phyloP scores from a whole-genome alignment of 768 basidiomycete genomes.

The Amanita phalloides region DNA sequence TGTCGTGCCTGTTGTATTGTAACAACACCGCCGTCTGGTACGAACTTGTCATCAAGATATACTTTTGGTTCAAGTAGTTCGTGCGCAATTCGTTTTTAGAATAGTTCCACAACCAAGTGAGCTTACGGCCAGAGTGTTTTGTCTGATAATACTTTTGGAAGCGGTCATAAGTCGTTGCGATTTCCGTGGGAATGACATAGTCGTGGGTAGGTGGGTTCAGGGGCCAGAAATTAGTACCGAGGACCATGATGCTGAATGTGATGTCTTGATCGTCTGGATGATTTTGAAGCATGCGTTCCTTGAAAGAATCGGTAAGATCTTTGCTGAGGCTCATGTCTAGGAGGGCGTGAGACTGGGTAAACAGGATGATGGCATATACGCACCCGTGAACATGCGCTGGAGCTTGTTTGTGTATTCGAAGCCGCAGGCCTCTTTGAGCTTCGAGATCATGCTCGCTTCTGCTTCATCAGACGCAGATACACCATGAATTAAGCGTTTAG shows the following conservation, averaged over 20 bases:
- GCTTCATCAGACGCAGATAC: slow-evolving; percentile 95
- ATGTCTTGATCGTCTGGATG: slow-evolving; percentile 78
- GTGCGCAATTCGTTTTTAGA: slow-evolving; percentile 96
- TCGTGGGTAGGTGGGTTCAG: slow-evolving; percentile 77
- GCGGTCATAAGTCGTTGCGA: slow-evolving; percentile 79
- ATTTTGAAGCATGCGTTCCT: slow-evolving; percentile 86
- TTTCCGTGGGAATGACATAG: slow-evolving; percentile 83
- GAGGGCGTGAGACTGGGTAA: not conserved
- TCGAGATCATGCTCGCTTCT: slow-evolving; percentile 98
- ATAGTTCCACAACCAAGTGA: slow-evolving; percentile 98
- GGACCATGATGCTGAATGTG: slow-evolving; percentile 89
- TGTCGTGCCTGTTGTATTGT: slow-evolving; percentile 92
- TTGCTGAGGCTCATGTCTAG: slow-evolving; percentile 93
- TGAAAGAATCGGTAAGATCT: slow-evolving; percentile 94
- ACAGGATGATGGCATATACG: slow-evolving; percentile 7
- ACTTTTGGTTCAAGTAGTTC: slow-evolving; percentile 90
- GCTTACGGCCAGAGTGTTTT: slow-evolving; percentile 90
- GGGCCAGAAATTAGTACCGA: slow-evolving; percentile 97
- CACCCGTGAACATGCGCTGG: slow-evolving; percentile 97
- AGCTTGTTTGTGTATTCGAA: slow-evolving; percentile 99
- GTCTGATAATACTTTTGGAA: slow-evolving; percentile 93
- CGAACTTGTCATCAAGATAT: slow-evolving; percentile 92
- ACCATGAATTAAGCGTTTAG: slow-evolving; percentile 87
- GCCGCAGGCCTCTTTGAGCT: slow-evolving; percentile 95
- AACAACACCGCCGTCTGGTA: slow-evolving; percentile 96